A percentile compares a stretch with the other conserved stretches of the same genome.
Evolutionary conservation across 768 basidiomycete genomes (phyloP).

Genomic region (Mycena chlorophos): DNA sequence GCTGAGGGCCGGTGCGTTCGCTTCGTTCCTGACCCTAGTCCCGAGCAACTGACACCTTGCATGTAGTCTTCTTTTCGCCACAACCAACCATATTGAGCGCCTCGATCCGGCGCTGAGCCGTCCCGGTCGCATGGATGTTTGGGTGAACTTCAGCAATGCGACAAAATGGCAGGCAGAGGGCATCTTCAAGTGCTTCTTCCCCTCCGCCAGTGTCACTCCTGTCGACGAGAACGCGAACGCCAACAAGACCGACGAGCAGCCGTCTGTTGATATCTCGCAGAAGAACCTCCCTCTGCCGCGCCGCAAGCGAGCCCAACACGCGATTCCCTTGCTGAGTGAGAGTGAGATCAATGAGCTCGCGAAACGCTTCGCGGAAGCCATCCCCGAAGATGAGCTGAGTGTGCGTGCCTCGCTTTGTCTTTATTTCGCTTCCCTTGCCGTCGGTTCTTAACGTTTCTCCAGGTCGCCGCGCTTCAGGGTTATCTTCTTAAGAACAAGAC

Average conservation of each 20-base stretch:
- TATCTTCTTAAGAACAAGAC: slow-evolving; percentile 89
- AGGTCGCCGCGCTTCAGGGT: slow-evolving; percentile 85
- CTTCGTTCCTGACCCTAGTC: background rate
- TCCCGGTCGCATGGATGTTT: slow-evolving; percentile 90
- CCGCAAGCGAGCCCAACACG: slow-evolving; percentile 57
- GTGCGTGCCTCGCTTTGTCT: slow-evolving; percentile 49
- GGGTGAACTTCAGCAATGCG: slow-evolving; percentile 89
- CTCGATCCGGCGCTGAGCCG: slow-evolving; percentile 87
- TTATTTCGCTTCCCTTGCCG: slow-evolving; percentile 3
- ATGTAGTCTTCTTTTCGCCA: slow-evolving; percentile 78
- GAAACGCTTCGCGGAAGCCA: slow-evolving; percentile 77
- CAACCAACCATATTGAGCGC: slow-evolving; percentile 92
- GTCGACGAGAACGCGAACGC: slow-evolving; percentile 24
- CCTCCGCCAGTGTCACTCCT: slow-evolving; percentile 41
- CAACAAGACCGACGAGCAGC: slow-evolving; percentile 34
- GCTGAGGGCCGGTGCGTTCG: slow-evolving; percentile 77
- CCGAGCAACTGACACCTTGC: slow-evolving; percentile 10
- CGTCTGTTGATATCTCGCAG: slow-evolving; percentile 43
- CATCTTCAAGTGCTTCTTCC: slow-evolving; percentile 95
- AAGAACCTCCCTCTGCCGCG: slow-evolving; percentile 68
- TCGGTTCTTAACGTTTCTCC: slow-evolving; percentile 8
- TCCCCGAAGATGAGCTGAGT: slow-evolving; percentile 86
- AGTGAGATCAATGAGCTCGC: slow-evolving; percentile 76
- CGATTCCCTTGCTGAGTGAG: slow-evolving; percentile 71
- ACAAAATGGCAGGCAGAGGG: slow-evolving; percentile 93